phyloP scores from a whole-genome alignment of 2,329 filamentous ascomycete genomes.

The Monosporascus sp. region DNA sequence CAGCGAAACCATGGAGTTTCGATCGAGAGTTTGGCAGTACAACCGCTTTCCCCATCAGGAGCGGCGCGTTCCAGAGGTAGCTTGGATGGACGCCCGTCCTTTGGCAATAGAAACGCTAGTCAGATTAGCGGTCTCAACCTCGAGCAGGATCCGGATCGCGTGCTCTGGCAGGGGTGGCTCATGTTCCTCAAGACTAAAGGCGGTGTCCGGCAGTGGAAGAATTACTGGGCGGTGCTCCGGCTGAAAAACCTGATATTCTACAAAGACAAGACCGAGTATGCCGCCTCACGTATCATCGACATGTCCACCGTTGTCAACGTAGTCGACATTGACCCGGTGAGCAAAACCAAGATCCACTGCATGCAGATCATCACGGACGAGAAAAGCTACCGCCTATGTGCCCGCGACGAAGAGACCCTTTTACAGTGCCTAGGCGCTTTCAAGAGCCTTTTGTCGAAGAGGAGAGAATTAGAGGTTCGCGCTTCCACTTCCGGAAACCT shows the following conservation, averaged over 20 bases:
- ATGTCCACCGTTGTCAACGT: constrained; percentile 79
- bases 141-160: constrained; percentile 71
- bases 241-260: constrained; percentile 83
- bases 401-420: constrained; percentile 74
- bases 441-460: constrained; percentile 76
- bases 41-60: constrained; percentile 29
- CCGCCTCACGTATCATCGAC: constrained; percentile 74
- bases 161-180: constrained; percentile 92
- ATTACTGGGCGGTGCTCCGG: constrained; percentile 86
- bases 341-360: constrained; percentile 78
- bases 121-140: constrained; percentile 55
- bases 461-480: constrained; percentile 57
- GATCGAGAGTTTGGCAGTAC: constrained; percentile 44
- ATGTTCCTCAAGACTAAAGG: constrained; percentile 77
- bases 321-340: constrained; percentile 86
- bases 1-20: constrained; percentile 46
- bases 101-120: constrained; percentile 51
- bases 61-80: constrained; percentile 23
- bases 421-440: constrained; percentile 84
- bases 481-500: constrained; percentile 29
- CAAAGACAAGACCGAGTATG: constrained; percentile 89
- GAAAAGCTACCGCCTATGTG: constrained; percentile 73
- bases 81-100: constrained; percentile 25
- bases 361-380: constrained; percentile 93
- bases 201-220: constrained; percentile 89